Evolutionary conservation across 2,329 filamentous ascomycete genomes (phyloP), one percentile per base, ranked within the genome.

Genomic region (Dothideomycetes sp.): DNA sequence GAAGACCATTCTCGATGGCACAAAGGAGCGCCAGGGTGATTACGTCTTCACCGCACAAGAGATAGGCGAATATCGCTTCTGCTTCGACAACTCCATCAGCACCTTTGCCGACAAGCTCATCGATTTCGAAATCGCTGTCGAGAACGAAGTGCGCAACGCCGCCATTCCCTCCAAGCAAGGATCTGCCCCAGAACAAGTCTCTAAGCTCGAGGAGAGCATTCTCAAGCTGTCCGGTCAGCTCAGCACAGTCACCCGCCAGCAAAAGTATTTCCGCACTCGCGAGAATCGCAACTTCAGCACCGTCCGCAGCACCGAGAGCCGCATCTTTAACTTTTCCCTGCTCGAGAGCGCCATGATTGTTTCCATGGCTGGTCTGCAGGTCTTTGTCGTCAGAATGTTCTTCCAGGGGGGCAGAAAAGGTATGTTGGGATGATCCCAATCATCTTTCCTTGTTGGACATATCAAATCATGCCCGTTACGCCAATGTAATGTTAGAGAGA

Each of bases 251-350:
- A 87, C 84, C 31, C 78, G 91, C 56, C 95, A 94, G 69, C 91
- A 98, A 59, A 98, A 98, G 63, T 98, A 98, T 71, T 98, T 98
- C 79, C 84, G 93, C 47, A 98, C 91, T 3, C 80, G 91, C 50
- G 91, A 98, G 72, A 98, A 98, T 73, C 77, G 91, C 46, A 98
- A 98, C 68, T 96, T 98, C 67, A 93, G 85, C 68, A 98, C 91
- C 8, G 91, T 98, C 53, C 76, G 85, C 61, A 95, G 88, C 67
- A 98, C 91, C 31, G 91, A 98, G 71, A 78, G 77, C 60, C 75
- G 91, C 47, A 98, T 98, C 55, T 87, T 95, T 69, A 96, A 95
- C 66, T 94, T 98, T 63, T 94, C 85, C 60, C 70, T 98, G 57
- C 82, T 96, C 52, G 91, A 98, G 70, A 83, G 84, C 49, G 73